These are phyloP conservation scores for Cercospora zeae-maydis DNA, from an alignment of 2,329 filamentous ascomycete genomes.

Conservation along the genomic window DNA sequence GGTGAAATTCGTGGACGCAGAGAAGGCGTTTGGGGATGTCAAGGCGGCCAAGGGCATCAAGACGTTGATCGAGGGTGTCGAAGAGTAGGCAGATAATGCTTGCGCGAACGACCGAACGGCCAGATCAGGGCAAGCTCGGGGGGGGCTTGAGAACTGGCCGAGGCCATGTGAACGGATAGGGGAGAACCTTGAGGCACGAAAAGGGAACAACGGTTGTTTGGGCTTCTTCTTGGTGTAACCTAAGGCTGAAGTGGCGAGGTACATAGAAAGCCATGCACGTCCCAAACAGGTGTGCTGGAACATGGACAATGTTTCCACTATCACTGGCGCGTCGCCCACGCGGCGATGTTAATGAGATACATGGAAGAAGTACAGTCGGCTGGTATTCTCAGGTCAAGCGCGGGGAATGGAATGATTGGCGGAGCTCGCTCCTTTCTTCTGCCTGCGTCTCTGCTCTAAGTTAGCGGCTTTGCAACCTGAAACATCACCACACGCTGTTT, in stretches of 20 bases:
- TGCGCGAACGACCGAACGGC: neutral
- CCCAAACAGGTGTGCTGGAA: constrained; percentile 10
- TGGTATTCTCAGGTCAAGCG: neutral
- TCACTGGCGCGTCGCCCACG: constrained; percentile 9
- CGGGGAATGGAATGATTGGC: neutral
- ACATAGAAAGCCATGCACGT: neutral
- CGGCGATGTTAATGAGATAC: neutral
- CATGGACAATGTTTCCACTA: neutral
- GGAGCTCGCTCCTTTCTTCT: neutral
- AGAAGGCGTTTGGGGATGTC: constrained; percentile 81
- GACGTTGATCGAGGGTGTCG: constrained; percentile 49
- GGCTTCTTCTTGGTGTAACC: neutral
- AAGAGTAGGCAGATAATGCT: constrained; percentile 16
- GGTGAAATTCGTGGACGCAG: constrained; percentile 76
- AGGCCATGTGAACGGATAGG: neutral
- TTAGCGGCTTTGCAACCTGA: constrained; percentile 7
- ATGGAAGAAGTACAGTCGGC: neutral
- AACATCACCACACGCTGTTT: constrained; percentile 12
- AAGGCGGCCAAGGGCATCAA: constrained; percentile 76
- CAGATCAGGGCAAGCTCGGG: neutral
- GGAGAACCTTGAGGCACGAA: neutral
- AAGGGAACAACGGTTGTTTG: neutral
- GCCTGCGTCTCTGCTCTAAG: constrained; percentile 1
- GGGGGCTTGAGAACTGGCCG: neutral
- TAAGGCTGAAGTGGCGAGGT: constrained; percentile 1